phyloP scores from a whole-genome alignment of 2,329 filamentous ascomycete genomes.

The Fusarium concolor region DNA sequence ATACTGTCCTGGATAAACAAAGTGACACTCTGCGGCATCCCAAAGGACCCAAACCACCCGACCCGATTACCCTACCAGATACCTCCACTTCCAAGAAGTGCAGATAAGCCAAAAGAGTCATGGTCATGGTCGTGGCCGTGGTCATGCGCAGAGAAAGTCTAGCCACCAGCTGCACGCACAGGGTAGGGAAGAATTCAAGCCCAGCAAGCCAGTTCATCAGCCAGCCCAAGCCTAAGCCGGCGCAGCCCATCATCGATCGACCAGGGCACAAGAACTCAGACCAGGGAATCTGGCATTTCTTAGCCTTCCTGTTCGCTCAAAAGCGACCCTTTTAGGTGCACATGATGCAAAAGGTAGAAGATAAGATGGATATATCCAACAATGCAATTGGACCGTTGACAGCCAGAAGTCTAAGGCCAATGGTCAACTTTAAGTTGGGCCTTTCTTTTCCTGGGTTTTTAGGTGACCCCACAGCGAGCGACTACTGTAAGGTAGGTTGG shows the following conservation, averaged over 20 bases:
- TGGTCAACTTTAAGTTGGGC: slow-evolving; percentile 11
- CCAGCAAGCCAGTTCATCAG: slow-evolving; percentile 18
- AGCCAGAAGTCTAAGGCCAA: background rate
- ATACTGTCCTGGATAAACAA: slow-evolving; percentile 7
- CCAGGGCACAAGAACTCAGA: slow-evolving; percentile 9
- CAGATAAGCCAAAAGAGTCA: slow-evolving; percentile 19
- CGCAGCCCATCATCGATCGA: slow-evolving; percentile 33
- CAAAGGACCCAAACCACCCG: slow-evolving; percentile 24
- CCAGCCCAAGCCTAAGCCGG: slow-evolving; percentile 32
- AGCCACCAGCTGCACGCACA: slow-evolving; percentile 27
- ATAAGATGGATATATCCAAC: slow-evolving; percentile 13
- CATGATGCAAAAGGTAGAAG: slow-evolving; percentile 23
- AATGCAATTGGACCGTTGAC: slow-evolving; percentile 10
- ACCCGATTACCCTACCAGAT: slow-evolving; percentile 16
- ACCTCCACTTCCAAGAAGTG: slow-evolving; percentile 25
- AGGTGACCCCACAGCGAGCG: slow-evolving; percentile 2
- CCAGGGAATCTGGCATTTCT: slow-evolving; percentile 2
- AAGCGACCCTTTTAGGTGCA: slow-evolving; percentile 2
- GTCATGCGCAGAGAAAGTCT: slow-evolving; percentile 37
- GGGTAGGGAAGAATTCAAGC: slow-evolving; percentile 17
- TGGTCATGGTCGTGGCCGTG: slow-evolving; percentile 35
- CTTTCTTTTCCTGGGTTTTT: slow-evolving; percentile 1
- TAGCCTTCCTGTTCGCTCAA: slow-evolving; percentile 3
- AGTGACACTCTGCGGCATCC: background rate
- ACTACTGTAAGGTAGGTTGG: background rate